phyloP scores from a whole-genome alignment of 768 basidiomycete species.

The Lactarius sanguifluus region DNA sequence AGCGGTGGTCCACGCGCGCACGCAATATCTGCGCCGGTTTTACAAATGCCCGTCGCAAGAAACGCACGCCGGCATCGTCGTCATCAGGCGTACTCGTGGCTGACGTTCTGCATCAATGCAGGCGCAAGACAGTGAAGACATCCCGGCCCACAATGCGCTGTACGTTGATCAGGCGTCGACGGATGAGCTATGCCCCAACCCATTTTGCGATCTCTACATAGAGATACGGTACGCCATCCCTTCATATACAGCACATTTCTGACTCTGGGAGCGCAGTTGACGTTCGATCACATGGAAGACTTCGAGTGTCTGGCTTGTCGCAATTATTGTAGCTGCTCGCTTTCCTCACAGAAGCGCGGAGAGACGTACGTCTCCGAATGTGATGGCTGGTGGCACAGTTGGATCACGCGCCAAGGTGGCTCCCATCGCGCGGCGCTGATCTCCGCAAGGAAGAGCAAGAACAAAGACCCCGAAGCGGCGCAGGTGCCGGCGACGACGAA shows the following conservation, averaged over 20 bases:
- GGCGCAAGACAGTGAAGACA: constrained; percentile 1
- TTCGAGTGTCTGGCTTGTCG: constrained; percentile 51
- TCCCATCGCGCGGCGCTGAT: not conserved
- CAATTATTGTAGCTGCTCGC: constrained; percentile 49
- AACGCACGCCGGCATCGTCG: not conserved
- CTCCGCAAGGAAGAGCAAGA: not conserved
- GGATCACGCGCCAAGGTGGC: constrained; percentile 1
- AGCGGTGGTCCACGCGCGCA: not conserved
- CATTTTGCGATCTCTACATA: constrained; percentile 25
- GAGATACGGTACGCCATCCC: constrained; percentile 21
- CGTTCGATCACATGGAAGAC: constrained; percentile 35
- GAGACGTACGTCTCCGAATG: constrained; percentile 45
- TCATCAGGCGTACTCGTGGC: too few relatives aligned
- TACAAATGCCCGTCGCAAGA: not conserved
- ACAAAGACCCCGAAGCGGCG: not conserved
- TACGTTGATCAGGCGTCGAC: not conserved
- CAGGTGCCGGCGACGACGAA: not conserved
- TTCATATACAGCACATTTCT: not conserved
- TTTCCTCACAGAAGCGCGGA: constrained; percentile 46
- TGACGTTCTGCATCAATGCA: constrained; percentile 27
- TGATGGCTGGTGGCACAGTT: constrained; percentile 28
- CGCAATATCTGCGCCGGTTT: not conserved
- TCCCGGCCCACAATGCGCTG: constrained; percentile 22
- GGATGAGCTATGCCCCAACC: constrained; percentile 7
- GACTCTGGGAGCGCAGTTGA: constrained; percentile 30